Evolutionary conservation across 2,329 filamentous ascomycete genomes (phyloP), one percentile per base, ranked within the genome.

Genomic region (Penicillium sp.): DNA sequence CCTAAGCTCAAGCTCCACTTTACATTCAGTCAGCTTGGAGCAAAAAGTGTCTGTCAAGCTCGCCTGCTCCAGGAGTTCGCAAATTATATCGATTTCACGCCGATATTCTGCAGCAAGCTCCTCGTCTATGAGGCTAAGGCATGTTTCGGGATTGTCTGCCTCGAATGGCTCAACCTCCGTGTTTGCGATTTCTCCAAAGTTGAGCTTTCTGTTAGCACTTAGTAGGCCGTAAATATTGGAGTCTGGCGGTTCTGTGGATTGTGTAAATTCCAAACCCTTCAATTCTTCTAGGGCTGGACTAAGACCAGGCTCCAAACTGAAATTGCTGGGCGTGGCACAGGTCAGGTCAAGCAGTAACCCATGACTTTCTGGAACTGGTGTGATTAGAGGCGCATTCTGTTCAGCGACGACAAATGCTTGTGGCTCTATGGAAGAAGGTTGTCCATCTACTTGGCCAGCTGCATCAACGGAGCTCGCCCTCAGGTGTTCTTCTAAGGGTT

Each of bases 321-420:
- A 21, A 38, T 29, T 54, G 54, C 6, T 50, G 17, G 30, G 61
- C 49, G 67, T 61, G 29, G 68, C 57, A 31, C 35, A 45, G 19
- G 56, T 61, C 17, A 73, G 55, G 58, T 69, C 68, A 26, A 74
- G 56, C 26, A 73, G 67, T n/a, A 67, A 46, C n/a, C 50, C 62
- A 48, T 58, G 48, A 29, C 21, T 41, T 15, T 47, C 41, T 48
- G 61, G 19, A 7, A 17, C 30, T 5, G 21, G 38, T n/a, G 29
- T n/a, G 15, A 7, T n/a, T 47, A 5, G 41, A 47, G 17, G 26
- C 26, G 30, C 21, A 13, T 19, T 48, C 44, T n/a, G 38, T 30
- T 41, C 49, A 41, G 38, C 38, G 11, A 29, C 15, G 35, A 26
- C 11, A 30, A 26, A 2, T 26, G 41, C 44, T 35, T 46, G 38